Base-by-base conservation (phyloP, 2,329 filamentous ascomycete species). In the Tolypocladium amazonense region DNA sequence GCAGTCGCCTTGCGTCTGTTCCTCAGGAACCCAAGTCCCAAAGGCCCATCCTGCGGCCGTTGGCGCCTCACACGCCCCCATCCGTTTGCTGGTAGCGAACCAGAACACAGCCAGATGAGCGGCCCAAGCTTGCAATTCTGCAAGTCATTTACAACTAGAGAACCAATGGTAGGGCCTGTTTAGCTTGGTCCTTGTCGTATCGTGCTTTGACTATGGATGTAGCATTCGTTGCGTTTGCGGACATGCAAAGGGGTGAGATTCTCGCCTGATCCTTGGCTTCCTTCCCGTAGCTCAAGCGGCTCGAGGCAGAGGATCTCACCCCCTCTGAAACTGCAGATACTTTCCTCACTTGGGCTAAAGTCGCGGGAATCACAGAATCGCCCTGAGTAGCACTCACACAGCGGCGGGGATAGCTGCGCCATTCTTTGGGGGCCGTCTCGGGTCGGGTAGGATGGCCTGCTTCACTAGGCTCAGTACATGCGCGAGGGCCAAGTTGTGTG, bases 391-490 rank as follows among this genome's bases (percentile, higher is more conserved):
- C 52, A 38, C 58, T 56, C 33, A 56, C 43, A 59, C 58, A 33
- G 41, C 43, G 43, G 53, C 58, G 58, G 54, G 41, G 30, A 52
- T 56, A 56, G 58, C 45, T 59, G 53, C 58, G 43, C 39, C 54
- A 4, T 23, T 37, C 11, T 18, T 27, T 41, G 27, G 14, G 43
- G 39, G 41, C 27, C 33, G 52, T 59, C 58, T 56, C 58, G 43
- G 33, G 5, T 39, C 58, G 54, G 54, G 23, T 52, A 45, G 25
- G 30, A 33, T n/a, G 25, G 37, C 38, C 30, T 38, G 45, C 25
- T 20, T 39, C 33, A 25, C 37, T 11, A 18, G 45, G 35, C 37
- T 50, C 45, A 33, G 33, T 30, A n/a, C 35, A 38, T 52, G n/a
- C 2, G 37, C 20, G 35, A 54, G 50, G 14, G 20, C 20, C 30